Evolutionary conservation across 2,329 filamentous ascomycete species (phyloP), one percentile per base, ranked within the genome.

Genomic region (Cladosporium sp.): DNA sequence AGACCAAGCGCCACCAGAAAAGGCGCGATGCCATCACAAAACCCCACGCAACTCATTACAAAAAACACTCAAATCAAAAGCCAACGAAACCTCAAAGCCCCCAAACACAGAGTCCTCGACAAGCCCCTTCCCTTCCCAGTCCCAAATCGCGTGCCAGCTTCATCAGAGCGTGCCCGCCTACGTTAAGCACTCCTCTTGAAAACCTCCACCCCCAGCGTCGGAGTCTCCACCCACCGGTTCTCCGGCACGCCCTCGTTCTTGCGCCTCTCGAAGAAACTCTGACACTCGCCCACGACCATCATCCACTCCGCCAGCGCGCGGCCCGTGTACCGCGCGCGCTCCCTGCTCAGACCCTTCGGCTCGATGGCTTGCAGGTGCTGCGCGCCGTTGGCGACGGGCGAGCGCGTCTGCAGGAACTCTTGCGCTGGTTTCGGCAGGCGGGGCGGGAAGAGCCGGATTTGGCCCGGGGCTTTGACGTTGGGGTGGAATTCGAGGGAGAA

Each of bases 281-380:
- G 89, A 72, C 84, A 89, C 66, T 93, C 88, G 52, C 81, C 80
- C 13, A 90, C 82, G 16, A 92, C 80, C 14, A 87, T 73, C 16
- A 78, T 76, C 88, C 88, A 93, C 68, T 93, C 88, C 0, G 87
- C 87, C 42, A 93, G 74, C 0, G 88, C 84, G 16, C 86, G 78
- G 1, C 88, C 88, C 3, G 80, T 75, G 66, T 92, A 85, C 54
- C 77, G 77, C 56, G 78, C 79, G 4, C 68, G 68, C 3, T 62
- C 68, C 14, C 56, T 61, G 11, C 70, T 68, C 19, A 64, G 57
- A 5, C 72, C 72, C 5, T 54, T 61, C 0, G 74, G 74, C 54
- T 69, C 66, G 4, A 58, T 48, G 35, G 64, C 62, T 4, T 51
- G 54, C 31, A 50, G 33, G 28, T 46, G 49, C 66, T 63, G 7